phyloP scores from a whole-genome alignment of 2,329 filamentous ascomycete genomes.

The Fusarium algeriense region DNA sequence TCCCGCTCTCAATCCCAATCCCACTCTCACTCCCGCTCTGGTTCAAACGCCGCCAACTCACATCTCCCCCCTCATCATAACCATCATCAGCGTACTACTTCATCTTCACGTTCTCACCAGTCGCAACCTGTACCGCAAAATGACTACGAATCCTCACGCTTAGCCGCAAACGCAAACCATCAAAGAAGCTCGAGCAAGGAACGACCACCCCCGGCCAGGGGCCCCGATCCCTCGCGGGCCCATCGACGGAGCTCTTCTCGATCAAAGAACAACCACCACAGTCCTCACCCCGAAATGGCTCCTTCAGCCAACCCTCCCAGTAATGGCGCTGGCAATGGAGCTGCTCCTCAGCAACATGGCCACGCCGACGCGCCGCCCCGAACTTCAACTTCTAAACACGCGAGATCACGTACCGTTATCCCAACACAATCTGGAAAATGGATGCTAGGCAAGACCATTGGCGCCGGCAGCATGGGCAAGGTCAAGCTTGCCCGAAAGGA shows the following conservation, averaged over 20 bases:
- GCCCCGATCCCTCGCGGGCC: slow-evolving; percentile 63
- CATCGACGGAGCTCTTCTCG: slow-evolving; percentile 65
- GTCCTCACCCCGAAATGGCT: slow-evolving; percentile 60
- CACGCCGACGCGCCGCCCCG: slow-evolving; percentile 53
- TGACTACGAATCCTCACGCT: slow-evolving; percentile 79
- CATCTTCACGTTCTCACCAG: slow-evolving; percentile 56
- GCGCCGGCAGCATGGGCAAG: slow-evolving; percentile 98
- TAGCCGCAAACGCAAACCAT: slow-evolving; percentile 66
- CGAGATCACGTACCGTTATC: slow-evolving; percentile 81
- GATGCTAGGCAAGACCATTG: slow-evolving; percentile 96
- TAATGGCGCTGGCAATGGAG: slow-evolving; percentile 66
- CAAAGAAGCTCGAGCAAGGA: slow-evolving; percentile 76
- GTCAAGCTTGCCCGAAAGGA: slow-evolving; percentile 94
- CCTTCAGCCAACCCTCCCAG: slow-evolving; percentile 63
- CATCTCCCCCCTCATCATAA: slow-evolving; percentile 42
- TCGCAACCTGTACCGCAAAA: slow-evolving; percentile 66
- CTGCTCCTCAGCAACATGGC: slow-evolving; percentile 59
- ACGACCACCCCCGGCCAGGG: slow-evolving; percentile 61
- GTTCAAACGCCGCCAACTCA: slow-evolving; percentile 47
- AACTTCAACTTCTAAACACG: slow-evolving; percentile 61
- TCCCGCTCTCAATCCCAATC: slow-evolving; percentile 40
- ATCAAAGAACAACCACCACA: slow-evolving; percentile 55
- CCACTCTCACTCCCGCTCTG: slow-evolving; percentile 42
- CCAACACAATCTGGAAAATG: slow-evolving; percentile 92
- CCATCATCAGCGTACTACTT: slow-evolving; percentile 55